These are phyloP conservation scores for Astrephomene gubernaculifera DNA, from an alignment of 139 green algal species.

Conservation along the genomic window DNA sequence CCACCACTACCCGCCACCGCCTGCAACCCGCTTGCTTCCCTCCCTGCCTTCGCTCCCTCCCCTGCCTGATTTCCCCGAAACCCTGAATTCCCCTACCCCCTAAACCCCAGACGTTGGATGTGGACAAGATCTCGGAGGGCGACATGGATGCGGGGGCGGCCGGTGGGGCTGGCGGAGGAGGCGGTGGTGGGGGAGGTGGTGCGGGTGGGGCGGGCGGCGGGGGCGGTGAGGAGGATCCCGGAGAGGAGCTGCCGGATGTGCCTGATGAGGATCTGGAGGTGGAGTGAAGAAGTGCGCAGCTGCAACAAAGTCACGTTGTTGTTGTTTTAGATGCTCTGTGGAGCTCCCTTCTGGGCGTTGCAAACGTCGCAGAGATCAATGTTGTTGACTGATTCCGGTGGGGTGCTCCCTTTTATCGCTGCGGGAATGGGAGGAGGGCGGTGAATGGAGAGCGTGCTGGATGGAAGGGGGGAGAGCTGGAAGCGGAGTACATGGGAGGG, in stretches of 20 bases:
- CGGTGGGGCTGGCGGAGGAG: background rate
- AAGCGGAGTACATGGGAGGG: too few species aligned
- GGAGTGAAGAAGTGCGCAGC: too few species aligned
- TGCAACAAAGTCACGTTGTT: too few species aligned
- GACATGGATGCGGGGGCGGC: background rate
- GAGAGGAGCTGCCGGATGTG: conserved; percentile 30
- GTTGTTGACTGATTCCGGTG: too few species aligned
- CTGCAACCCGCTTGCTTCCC: background rate
- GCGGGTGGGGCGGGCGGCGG: background rate
- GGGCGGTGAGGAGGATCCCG: background rate
- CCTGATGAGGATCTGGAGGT: conserved; percentile 14
- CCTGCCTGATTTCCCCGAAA: background rate
- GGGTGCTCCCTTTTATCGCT: too few species aligned
- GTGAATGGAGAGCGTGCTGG: too few species aligned
- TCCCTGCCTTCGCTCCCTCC: background rate
- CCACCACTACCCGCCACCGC: background rate
- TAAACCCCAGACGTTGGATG: conserved; percentile 1
- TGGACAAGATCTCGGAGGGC: conserved; percentile 22
- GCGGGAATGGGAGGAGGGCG: too few species aligned
- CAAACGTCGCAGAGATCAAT: too few species aligned
- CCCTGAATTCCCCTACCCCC: too few species aligned
- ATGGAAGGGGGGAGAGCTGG: too few species aligned
- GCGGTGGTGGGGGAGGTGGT: background rate
- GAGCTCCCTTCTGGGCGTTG: too few species aligned
- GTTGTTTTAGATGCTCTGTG: too few species aligned